Evolutionary conservation across 192 early-diverging fungal species (phyloP).

Genomic region (Chytriomyces confervae): DNA sequence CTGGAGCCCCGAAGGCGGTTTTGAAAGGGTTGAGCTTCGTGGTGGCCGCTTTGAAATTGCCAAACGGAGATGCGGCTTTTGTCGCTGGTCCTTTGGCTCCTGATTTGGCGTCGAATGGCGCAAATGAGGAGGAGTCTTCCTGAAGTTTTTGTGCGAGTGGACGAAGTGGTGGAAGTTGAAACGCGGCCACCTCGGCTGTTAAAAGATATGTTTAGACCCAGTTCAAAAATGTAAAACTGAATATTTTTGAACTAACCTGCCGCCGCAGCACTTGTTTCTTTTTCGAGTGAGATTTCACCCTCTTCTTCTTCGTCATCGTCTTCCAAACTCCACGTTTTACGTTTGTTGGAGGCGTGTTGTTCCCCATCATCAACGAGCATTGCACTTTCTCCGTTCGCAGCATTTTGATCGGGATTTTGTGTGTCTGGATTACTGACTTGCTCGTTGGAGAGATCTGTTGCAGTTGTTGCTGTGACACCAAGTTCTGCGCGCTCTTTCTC

Average conservation of each 20-base stretch:
- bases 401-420: neutral
- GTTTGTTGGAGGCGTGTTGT: slow-evolving; percentile 20
- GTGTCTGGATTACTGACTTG: neutral
- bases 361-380: slow-evolving; percentile 27
- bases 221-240: neutral
- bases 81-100: neutral
- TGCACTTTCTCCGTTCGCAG: neutral
- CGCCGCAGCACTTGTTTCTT: neutral
- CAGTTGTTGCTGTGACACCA: slow-evolving; percentile 26
- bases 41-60: neutral
- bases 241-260: neutral
- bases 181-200: neutral
- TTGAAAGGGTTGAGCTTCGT: slow-evolving; percentile 1
- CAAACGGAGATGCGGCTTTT: neutral
- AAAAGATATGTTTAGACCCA: neutral
- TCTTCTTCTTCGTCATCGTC: slow-evolving; percentile 72
- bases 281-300: slow-evolving; percentile 17
- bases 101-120: neutral
- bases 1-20: neutral
- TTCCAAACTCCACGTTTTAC: slow-evolving; percentile 67
- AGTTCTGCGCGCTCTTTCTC: slow-evolving; percentile 48
- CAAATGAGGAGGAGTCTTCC: slow-evolving; percentile 1
- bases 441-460: neutral
- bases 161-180: slow-evolving; percentile 3
- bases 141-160: slow-evolving; percentile 11